Percentiles rank a stretch among this genome's conserved stretches.
phyloP scores from a whole-genome alignment of 1,139 yeast genomes.

The Petasospora fabianii region DNA sequence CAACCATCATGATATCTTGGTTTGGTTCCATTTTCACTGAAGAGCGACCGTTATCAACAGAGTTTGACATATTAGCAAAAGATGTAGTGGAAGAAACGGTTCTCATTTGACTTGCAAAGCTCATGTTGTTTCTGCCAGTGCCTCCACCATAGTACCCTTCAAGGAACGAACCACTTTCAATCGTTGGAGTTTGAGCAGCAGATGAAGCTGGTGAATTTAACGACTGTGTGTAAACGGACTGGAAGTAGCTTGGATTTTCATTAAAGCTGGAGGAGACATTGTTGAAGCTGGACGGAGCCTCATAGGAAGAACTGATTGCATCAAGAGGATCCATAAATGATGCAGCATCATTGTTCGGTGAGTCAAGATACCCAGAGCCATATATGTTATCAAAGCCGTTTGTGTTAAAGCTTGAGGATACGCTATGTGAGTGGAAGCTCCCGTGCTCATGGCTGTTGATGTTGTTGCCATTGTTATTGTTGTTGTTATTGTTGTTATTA shows the following conservation, averaged over 20 bases:
- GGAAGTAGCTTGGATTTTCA: slow-evolving; percentile 20
- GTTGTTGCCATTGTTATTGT: too few species aligned
- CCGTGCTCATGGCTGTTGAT: slow-evolving; percentile 3
- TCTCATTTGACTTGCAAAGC: slow-evolving; percentile 25
- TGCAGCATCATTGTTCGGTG: slow-evolving; percentile 20
- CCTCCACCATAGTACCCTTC: slow-evolving; percentile 21
- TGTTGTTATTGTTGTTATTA: too few species aligned
- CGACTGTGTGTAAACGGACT: slow-evolving; percentile 16
- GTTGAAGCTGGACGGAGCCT: slow-evolving; percentile 24
- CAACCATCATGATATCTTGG: slow-evolving; percentile 12
- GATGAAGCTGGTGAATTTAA: slow-evolving; percentile 25
- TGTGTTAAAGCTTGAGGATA: slow-evolving; percentile 14
- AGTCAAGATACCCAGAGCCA: slow-evolving; percentile 20
- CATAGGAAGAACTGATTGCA: slow-evolving; percentile 24
- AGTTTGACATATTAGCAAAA: slow-evolving; percentile 8
- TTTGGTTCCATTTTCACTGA: slow-evolving; percentile 7
- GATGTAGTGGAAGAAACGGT: slow-evolving; percentile 17
- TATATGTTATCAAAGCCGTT: slow-evolving; percentile 8
- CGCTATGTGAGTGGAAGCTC: slow-evolving; percentile 9
- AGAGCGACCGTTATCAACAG: slow-evolving; percentile 8
- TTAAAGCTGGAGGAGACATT: slow-evolving; percentile 16
- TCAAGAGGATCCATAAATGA: slow-evolving; percentile 27
- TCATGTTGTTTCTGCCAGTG: slow-evolving; percentile 15
- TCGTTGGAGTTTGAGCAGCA: slow-evolving; percentile 23
- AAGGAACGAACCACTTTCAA: slow-evolving; percentile 24